Evolutionary conservation across 1,284 basidiomycete genomes (phyloP), one percentile per base, ranked within the genome.

Genomic region (Pascua guehoae): DNA sequence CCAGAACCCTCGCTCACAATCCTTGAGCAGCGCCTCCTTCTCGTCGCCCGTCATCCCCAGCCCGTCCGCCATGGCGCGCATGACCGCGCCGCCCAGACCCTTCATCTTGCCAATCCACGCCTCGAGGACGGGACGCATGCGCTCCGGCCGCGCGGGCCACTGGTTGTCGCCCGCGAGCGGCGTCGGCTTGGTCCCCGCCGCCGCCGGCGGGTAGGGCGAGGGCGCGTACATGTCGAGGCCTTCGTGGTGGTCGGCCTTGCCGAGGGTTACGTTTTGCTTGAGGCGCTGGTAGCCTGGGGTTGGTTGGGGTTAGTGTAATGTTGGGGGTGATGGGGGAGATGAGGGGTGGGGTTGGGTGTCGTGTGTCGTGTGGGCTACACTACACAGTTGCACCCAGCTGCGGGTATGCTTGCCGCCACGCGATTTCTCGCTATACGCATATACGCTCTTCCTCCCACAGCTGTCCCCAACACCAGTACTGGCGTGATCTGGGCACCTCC

Each of bases 1-100:
- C 91, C 91, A 93, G 69, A 93, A 94, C 61, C 85, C 86, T 65
- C 91, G 84, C 62, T 89, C 84, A 0, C 91, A 85, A 51, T 92
- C 78, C 0, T 82, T 81, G 37, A 78, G 61, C 85, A 88, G 88
- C 69, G 92, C 89, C 24, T 78, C 58, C 86, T 88, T 89, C 71
- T 93, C 90, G 3, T 83, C 82, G 0, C 72, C 60, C 4, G 80
- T 81, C 84, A 90, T 83, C 8, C 86, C 87, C 8, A 93, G 76
- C 3, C 90, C 91, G 59, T 81, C 78, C 1, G 88, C 84, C 87
- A 92, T 91, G 12, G 87, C 91, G 42, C 47, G 60, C 56, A 68
- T 68, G 15, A 67, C 64, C 4, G 64, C 61, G 54, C 61, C 40
- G n/a, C 66, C 66, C 2, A 93, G 77, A 1, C 68, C 77, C 72